Conservation (phyloP, 345 rosid genomes). For the Conringia planisiliqua region DNA sequence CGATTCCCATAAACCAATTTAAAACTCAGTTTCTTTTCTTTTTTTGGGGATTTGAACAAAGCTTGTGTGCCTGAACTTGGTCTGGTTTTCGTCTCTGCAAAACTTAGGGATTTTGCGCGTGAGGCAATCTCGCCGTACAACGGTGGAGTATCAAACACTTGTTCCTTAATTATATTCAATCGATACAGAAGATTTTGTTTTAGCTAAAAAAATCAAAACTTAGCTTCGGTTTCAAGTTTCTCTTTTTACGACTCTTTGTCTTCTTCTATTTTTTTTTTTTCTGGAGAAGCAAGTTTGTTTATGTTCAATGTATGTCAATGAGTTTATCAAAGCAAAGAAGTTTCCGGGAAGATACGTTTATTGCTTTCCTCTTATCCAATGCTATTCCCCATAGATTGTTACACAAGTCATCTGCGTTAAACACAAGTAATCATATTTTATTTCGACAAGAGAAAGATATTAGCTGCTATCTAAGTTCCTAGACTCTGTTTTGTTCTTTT, state of each 20-base stretch:
- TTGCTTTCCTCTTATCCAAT: not conserved
- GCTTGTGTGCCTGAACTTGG: slow-evolving; percentile 24
- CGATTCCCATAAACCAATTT: not conserved
- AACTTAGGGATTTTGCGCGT: slow-evolving; percentile 17
- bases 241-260: not conserved
- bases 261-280: not conserved
- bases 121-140: slow-evolving; percentile 27
- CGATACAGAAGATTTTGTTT: slow-evolving; percentile 17
- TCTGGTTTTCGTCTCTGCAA: slow-evolving; percentile 12
- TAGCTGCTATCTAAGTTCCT: not conserved
- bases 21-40: not conserved
- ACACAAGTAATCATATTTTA: not conserved
- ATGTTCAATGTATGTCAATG: slow-evolving; percentile 33
- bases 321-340: slow-evolving; percentile 5
- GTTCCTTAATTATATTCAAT: not conserved
- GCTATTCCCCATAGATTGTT: not conserved
- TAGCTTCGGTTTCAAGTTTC: slow-evolving; percentile 27
- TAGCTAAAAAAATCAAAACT: not conserved
- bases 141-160: slow-evolving; percentile 12
- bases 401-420: not conserved
- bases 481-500: slow-evolving; percentile 9
- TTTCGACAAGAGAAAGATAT: not conserved
- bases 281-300: slow-evolving; percentile 10
- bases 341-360: slow-evolving; percentile 19
- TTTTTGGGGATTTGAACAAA: not conserved